A percentile compares a stretch with the other conserved stretches of the same genome.
phyloP scores from a whole-genome alignment of 1,284 basidiomycete species.

The Papiliotrema flavescens region DNA sequence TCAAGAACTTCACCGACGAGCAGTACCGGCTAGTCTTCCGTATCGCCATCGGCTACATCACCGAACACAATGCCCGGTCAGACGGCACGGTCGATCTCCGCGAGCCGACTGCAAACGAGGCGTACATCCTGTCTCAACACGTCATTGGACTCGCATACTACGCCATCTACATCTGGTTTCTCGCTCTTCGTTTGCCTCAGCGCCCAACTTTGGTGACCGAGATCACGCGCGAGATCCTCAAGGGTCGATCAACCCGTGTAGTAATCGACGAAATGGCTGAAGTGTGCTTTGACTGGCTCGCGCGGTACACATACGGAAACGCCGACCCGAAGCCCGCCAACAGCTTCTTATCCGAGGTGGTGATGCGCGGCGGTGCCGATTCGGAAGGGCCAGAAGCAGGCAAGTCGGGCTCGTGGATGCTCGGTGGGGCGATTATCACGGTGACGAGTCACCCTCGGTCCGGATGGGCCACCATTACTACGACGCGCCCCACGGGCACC shows the following conservation, averaged over 20 bases:
- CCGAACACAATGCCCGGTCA: conserved; percentile 61
- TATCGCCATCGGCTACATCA: conserved; percentile 90
- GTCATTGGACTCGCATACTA: conserved; percentile 92
- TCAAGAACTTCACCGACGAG: conserved; percentile 87
- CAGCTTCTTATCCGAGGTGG: conserved; percentile 69
- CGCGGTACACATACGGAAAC: conserved; percentile 89
- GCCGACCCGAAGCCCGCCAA: conserved; percentile 85
- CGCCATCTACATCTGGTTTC: conserved; percentile 93
- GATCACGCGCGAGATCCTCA: conserved; percentile 80
- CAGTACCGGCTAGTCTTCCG: conserved; percentile 95
- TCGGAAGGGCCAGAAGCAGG: conserved; percentile 28
- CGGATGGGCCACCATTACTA: conserved; percentile 87
- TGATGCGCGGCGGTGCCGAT: conserved; percentile 34
- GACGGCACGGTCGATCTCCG: conserved; percentile 55
- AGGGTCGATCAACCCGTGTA: conserved; percentile 76
- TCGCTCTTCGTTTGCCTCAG: conserved; percentile 80
- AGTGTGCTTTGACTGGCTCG: conserved; percentile 97
- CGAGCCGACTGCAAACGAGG: conserved; percentile 56
- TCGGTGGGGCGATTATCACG: conserved; percentile 83
- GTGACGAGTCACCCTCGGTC: conserved; percentile 67
- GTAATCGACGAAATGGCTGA: conserved; percentile 86
- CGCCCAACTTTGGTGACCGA: conserved; percentile 78
- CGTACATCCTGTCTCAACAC: conserved; percentile 91
- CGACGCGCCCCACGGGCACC: conserved; percentile 84
- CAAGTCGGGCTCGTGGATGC: conserved; percentile 72